Conservation (phyloP, 352 stramenopile genomes). For the Phytophthora pseudosyringae region DNA sequence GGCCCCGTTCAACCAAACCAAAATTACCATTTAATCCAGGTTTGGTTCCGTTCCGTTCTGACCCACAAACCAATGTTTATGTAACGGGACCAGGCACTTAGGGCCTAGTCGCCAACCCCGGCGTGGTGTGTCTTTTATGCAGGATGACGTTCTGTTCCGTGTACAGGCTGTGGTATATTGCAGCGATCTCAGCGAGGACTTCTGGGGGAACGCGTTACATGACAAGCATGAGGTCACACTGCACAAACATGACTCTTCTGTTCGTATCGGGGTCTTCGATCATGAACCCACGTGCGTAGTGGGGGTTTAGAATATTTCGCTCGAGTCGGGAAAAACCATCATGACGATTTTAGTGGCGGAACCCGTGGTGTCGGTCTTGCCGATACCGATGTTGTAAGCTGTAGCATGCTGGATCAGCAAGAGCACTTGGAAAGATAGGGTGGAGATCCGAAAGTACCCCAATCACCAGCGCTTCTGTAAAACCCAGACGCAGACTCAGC, state of each 20-base stretch:
- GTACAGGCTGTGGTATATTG: constrained; percentile 48
- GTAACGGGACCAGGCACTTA: no score
- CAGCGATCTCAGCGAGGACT: constrained; percentile 47
- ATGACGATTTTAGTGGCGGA: constrained; percentile 63
- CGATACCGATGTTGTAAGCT: constrained; percentile 57
- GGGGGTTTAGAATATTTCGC: constrained; percentile 60
- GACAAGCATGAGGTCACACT: constrained; percentile 52
- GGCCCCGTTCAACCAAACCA: no score
- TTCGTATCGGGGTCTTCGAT: constrained; percentile 47
- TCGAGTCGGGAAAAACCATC: constrained; percentile 62
- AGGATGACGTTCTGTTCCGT: constrained; percentile 72
- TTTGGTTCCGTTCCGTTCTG: no score
- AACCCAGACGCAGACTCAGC: no score
- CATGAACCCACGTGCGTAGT: constrained; percentile 70
- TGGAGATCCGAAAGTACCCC: no score
- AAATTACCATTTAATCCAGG: no score
- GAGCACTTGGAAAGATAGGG: no score
- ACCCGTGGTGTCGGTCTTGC: constrained; percentile 70
- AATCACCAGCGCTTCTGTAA: no score
- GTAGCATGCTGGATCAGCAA: no score
- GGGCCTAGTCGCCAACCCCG: no score
- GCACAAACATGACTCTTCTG: constrained; percentile 50
- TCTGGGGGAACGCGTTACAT: constrained; percentile 65
- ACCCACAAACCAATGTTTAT: no score
- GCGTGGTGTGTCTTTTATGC: constrained; percentile 87